Percentiles rank a stretch among this genome's conserved stretches.
Evolutionary conservation across 2,329 filamentous ascomycete species (phyloP).

Genomic region (Penicillium rolfsii): DNA sequence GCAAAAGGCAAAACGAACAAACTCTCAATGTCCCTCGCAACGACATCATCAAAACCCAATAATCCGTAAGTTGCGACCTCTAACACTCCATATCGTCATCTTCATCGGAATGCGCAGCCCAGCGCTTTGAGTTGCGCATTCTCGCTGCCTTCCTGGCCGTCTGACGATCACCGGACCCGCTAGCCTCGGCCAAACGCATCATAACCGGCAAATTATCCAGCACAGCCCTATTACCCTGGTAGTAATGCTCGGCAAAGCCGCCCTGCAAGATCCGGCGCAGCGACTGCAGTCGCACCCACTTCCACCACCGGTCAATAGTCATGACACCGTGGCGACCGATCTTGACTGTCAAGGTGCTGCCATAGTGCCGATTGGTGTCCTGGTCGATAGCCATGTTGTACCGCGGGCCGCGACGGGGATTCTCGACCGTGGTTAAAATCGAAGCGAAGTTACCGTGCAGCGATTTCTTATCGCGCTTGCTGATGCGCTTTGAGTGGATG

Average conservation of each 20-base stretch:
- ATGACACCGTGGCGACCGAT: conserved; percentile 62
- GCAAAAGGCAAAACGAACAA: not conserved
- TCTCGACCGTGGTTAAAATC: conserved; percentile 67
- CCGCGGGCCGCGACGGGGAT: conserved; percentile 67
- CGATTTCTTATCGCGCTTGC: conserved; percentile 67
- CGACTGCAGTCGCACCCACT: conserved; percentile 65
- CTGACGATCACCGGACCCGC: conserved; percentile 31
- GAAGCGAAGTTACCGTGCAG: conserved; percentile 69
- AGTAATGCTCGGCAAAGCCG: conserved; percentile 66
- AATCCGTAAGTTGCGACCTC: not conserved
- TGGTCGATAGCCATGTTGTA: conserved; percentile 67
- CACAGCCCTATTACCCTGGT: conserved; percentile 62
- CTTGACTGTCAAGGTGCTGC: conserved; percentile 64
- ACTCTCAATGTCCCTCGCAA: not conserved
- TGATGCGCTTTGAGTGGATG: conserved; percentile 63
- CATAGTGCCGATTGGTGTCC: conserved; percentile 62
- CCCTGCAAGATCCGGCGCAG: conserved; percentile 64
- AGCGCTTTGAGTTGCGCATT: conserved; percentile 34
- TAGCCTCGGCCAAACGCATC: conserved; percentile 34
- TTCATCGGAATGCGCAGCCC: conserved; percentile 37
- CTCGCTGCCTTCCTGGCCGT: conserved; percentile 34
- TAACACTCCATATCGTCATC: conserved; percentile 18
- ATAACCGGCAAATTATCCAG: conserved; percentile 61
- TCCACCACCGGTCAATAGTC: conserved; percentile 74
- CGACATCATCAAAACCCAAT: not conserved